Evolutionary conservation across 2,329 filamentous ascomycete species (phyloP).

Genomic region (Microcyclospora tardicrescens): DNA sequence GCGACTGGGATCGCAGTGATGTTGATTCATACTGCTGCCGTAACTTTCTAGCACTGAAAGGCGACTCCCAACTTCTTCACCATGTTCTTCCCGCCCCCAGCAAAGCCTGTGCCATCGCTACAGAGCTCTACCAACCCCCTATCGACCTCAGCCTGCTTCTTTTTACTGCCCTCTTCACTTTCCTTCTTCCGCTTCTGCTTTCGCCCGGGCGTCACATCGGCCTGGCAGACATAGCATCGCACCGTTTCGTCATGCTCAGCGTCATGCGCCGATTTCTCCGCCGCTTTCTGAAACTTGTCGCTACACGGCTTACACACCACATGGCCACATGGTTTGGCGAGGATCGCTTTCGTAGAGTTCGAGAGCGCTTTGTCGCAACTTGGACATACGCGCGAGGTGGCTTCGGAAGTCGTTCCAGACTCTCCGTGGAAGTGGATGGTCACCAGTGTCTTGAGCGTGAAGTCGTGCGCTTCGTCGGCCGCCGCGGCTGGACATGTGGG

Average conservation of each 20-base stretch:
- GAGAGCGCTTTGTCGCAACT: conserved; percentile 71
- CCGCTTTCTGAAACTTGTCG: conserved; percentile 62
- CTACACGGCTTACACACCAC: conserved; percentile 80
- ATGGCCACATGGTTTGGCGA: conserved; percentile 82
- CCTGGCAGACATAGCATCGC: conserved; percentile 77
- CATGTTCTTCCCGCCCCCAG: conserved; percentile 69
- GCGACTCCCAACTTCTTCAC: conserved; percentile 67
- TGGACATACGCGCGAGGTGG: conserved; percentile 52
- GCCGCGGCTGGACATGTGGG: conserved; percentile 44
- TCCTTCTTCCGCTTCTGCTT: conserved; percentile 15
- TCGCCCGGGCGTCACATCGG: conserved; percentile 45
- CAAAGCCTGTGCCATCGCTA: conserved; percentile 86
- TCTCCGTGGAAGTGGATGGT: conserved; percentile 67
- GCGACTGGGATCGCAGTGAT: too few relatives aligned
- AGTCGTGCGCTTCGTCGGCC: conserved; percentile 52
- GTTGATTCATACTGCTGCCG: neutral
- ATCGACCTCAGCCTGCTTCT: conserved; percentile 44
- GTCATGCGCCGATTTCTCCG: conserved; percentile 45
- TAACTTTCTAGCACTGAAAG: conserved; percentile 59
- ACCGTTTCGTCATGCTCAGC: conserved; percentile 38
- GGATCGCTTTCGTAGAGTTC: conserved; percentile 69
- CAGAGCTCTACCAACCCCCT: conserved; percentile 67
- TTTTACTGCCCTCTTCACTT: conserved; percentile 22
- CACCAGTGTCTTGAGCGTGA: conserved; percentile 68
- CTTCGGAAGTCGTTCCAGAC: conserved; percentile 34